Evolutionary conservation across 2,329 filamentous ascomycete genomes (phyloP), one percentile per base, ranked within the genome.

Genomic region (Aureobasidium uvarum): DNA sequence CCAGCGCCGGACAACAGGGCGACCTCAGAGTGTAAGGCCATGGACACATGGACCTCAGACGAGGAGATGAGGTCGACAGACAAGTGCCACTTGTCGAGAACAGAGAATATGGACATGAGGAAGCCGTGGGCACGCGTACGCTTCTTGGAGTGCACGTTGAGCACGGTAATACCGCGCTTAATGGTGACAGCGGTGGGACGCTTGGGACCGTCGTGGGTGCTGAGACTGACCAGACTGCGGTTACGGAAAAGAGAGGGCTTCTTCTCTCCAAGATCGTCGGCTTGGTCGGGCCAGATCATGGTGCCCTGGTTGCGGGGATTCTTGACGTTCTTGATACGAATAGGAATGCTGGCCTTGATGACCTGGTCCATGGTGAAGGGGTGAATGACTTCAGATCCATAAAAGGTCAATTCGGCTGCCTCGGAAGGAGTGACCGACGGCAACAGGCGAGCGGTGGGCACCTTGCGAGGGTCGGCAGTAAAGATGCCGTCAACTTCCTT

Each of bases 401-500:
- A 84, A 69, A 83, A 84, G 25, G 95, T 98, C 80, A 99, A 82
- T 77, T 99, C 95, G 14, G 95, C 94, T 1, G 95, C 95, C 78
- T 99, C 95, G 11, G 92, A 89, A 0, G 95, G 95, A 3, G 94
- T 97, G 75, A 99, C 96, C 63, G 89, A 88, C 13, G 88, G 80
- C 51, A 99, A 84, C n/a, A 99, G 83, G 54, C 89, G 85, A n/a
- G 95, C 96, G 0, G 94, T 98, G 3, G 94, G 93, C 45, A 96
- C 91, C 77, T 95, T 96, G 71, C 89, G 86, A 3, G 91, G 91
- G 73, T 97, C 94, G 5, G 88, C 87, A 1, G 87, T 90, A 78
- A 96, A 95, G 74, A 98, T 96, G 66, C 92, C 93, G 76, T 99
- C 95, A 7, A 99, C 95, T 76, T 99, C 95, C 80, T 99, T 99